phyloP scores from a whole-genome alignment of 1,139 yeast species.

The Sugiyamaella pinicola region DNA sequence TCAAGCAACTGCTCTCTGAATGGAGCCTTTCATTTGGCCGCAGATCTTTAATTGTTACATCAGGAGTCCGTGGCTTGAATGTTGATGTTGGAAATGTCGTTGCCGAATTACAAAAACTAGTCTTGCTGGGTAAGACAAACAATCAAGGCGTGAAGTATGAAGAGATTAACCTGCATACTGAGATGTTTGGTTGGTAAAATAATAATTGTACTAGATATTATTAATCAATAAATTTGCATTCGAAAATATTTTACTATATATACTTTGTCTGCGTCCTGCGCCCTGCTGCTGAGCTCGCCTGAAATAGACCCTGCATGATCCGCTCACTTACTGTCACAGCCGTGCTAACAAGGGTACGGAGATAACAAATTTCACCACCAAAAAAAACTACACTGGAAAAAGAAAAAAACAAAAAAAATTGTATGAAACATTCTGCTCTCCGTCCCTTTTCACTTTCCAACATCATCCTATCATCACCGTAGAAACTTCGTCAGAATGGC shows the following conservation, averaged over 20 bases:
- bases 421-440: background rate
- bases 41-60: constrained; percentile 52
- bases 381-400: background rate
- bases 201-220: background rate
- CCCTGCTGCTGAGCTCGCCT: no score
- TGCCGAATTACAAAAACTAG: constrained; percentile 46
- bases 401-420: constrained; percentile 2
- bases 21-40: constrained; percentile 37
- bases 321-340: background rate
- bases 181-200: constrained; percentile 58
- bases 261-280: no score
- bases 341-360: background rate
- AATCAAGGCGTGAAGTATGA: constrained; percentile 35
- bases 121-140: constrained; percentile 28
- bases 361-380: background rate
- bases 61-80: constrained; percentile 55
- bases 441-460: background rate
- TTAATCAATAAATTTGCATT: constrained; percentile 1
- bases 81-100: constrained; percentile 49
- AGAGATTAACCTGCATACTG: constrained; percentile 61
- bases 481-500: background rate
- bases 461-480: background rate
- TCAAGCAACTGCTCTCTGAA: constrained; percentile 27
- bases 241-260: no score
- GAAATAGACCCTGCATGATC: background rate